Evolutionary conservation across 2,329 filamentous ascomycete genomes (phyloP).

Genomic region (Cadophora gregata): DNA sequence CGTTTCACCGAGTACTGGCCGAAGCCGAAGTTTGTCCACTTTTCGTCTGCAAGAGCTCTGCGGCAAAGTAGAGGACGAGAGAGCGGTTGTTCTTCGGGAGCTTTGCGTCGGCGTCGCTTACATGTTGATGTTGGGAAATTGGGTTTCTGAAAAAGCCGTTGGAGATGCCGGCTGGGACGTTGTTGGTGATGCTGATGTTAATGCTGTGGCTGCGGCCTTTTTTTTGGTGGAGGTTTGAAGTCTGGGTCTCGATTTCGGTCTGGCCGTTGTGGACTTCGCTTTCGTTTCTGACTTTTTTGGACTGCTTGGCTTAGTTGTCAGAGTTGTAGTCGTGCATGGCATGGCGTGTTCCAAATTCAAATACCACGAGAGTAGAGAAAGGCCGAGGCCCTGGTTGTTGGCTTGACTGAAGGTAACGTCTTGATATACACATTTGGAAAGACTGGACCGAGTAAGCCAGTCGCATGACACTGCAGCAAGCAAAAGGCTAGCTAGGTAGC

Average conservation of each 20-base stretch:
- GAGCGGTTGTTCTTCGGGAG: neutral
- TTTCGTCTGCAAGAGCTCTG: neutral
- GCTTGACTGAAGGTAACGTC: neutral
- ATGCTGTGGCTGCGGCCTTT: neutral
- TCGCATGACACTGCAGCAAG: neutral
- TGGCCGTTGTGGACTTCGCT: neutral
- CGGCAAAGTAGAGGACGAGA: too few relatives aligned
- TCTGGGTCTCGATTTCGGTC: neutral
- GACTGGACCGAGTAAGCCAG: constrained; percentile 9
- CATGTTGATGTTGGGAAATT: neutral
- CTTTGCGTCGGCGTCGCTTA: neutral
- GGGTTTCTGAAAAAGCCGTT: neutral
- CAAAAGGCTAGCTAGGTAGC: too few relatives aligned
- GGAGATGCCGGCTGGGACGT: neutral
- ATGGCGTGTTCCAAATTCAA: neutral
- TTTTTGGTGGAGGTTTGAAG: too few relatives aligned
- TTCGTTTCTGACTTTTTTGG: neutral
- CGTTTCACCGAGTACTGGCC: constrained; percentile 9
- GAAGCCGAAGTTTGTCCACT: constrained; percentile 7
- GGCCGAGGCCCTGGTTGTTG: neutral
- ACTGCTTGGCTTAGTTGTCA: neutral
- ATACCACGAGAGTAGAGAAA: neutral
- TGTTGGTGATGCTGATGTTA: neutral
- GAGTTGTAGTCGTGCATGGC: neutral
- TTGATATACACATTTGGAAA: neutral